These are phyloP conservation scores for Colletotrichum truncatum DNA, from an alignment of 2,329 filamentous ascomycete species.

Conservation along the genomic window DNA sequence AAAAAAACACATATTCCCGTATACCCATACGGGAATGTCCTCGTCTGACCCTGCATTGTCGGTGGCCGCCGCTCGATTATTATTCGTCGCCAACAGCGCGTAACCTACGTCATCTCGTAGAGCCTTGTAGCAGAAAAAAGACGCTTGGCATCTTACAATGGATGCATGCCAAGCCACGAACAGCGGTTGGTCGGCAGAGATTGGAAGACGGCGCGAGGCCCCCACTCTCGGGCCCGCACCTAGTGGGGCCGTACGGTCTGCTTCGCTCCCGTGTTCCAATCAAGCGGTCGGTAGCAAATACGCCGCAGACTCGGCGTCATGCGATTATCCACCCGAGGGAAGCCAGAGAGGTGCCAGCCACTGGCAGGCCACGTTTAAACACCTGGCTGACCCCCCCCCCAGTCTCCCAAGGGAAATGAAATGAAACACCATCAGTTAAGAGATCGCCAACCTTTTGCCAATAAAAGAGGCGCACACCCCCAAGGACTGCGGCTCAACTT, in stretches of 20 bases:
- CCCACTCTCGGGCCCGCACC: background rate
- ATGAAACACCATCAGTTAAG: background rate
- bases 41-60: background rate
- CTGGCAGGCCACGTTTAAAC: background rate
- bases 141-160: too few species aligned
- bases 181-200: conserved; percentile 11
- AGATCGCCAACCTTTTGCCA: background rate
- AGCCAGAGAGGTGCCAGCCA: background rate
- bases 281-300: background rate
- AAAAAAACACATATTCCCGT: background rate
- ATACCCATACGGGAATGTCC: conserved; percentile 4
- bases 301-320: conserved; percentile 15
- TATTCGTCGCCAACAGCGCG: conserved; percentile 11
- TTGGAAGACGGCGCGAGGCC: background rate
- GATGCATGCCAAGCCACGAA: conserved; percentile 1
- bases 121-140: background rate
- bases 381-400: background rate
- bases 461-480: background rate
- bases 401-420: background rate
- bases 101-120: conserved; percentile 1
- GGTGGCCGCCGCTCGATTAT: background rate
- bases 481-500: conserved; percentile 18
- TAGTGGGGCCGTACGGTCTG: background rate
- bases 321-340: background rate
- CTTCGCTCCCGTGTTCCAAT: conserved; percentile 11